These are phyloP conservation scores for Neurospora sp. DNA, from an alignment of 495 filamentous ascomycete genomes.

Conservation along the genomic window DNA sequence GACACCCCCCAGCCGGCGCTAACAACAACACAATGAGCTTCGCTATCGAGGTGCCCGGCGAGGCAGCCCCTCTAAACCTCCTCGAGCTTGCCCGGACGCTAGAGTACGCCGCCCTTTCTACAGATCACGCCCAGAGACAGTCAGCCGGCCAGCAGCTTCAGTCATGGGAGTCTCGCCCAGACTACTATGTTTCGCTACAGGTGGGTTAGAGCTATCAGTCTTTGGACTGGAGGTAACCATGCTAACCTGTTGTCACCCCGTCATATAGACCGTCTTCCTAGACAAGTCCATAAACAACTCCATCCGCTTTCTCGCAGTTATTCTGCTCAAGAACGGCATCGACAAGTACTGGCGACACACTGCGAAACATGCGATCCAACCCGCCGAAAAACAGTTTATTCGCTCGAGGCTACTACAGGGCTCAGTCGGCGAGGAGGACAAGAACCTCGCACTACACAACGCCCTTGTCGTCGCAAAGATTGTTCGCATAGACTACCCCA, in stretches of 20 bases:
- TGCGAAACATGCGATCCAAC: constrained; percentile 56
- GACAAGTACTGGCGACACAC: constrained; percentile 85
- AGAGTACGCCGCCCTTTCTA: constrained; percentile 63
- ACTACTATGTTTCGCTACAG: constrained; percentile 75
- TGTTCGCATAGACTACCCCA: constrained; percentile 76
- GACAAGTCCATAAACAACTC: constrained; percentile 64
- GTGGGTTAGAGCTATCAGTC: constrained; percentile 30
- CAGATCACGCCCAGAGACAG: constrained; percentile 62
- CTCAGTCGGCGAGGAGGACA: constrained; percentile 62
- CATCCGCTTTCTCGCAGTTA: constrained; percentile 79
- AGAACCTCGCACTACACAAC: constrained; percentile 70
- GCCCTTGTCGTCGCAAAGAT: constrained; percentile 82
- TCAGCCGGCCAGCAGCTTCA: constrained; percentile 74
- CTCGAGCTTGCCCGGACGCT: constrained; percentile 64
- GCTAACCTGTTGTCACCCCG: background rate
- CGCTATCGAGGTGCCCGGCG: constrained; percentile 44
- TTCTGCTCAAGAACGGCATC: constrained; percentile 90
- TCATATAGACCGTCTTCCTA: constrained; percentile 58
- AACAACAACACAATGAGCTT: constrained; percentile 34
- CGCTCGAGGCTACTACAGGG: constrained; percentile 61
- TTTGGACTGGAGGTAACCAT: background rate
- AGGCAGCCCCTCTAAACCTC: constrained; percentile 43
- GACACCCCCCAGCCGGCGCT: background rate
- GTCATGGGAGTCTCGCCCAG: constrained; percentile 67
- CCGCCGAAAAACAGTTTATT: constrained; percentile 65